Percentiles rank a stretch among this genome's conserved stretches.
Conservation (phyloP, 1,139 yeast genomes). For the Hyphopichia fennica region DNA sequence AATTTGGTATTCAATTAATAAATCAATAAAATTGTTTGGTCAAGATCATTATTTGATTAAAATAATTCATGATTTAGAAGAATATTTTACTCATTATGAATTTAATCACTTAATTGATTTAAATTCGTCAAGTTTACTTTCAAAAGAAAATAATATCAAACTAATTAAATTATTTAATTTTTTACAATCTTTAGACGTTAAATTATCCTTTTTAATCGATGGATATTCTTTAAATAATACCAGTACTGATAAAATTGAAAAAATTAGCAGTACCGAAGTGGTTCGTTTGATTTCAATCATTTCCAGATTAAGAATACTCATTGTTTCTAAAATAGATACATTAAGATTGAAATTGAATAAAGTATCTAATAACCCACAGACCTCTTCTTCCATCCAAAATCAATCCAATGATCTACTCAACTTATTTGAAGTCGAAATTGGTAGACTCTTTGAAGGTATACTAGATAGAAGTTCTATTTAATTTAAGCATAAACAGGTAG, state of each 20-base stretch:
- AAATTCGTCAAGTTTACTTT: background rate
- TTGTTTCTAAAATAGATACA: slow-evolving; percentile 24
- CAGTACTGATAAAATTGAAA: slow-evolving; percentile 9
- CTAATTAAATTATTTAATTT: slow-evolving; percentile 34
- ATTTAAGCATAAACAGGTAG: background rate
- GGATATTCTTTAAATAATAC: slow-evolving; percentile 22
- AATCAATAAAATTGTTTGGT: slow-evolving; percentile 39
- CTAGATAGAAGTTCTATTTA: slow-evolving; percentile 19
- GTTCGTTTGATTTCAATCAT: slow-evolving; percentile 49
- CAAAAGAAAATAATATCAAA: slow-evolving; percentile 12
- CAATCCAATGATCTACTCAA: slow-evolving; percentile 19
- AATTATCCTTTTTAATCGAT: slow-evolving; percentile 40
- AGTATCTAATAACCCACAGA: slow-evolving; percentile 3
- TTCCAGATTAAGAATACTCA: slow-evolving; percentile 41
- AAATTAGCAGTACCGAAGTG: slow-evolving; percentile 41
- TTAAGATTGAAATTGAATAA: slow-evolving; percentile 11
- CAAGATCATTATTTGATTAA: slow-evolving; percentile 62
- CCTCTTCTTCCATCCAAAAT: slow-evolving; percentile 2
- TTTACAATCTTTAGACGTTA: slow-evolving; percentile 44
- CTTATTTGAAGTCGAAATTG: slow-evolving; percentile 34
- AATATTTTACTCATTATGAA: slow-evolving; percentile 50
- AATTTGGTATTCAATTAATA: slow-evolving; percentile 54
- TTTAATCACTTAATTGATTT: slow-evolving; percentile 10
- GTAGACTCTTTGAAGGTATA: slow-evolving; percentile 41
- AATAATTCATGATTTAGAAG: slow-evolving; percentile 67